Base-by-base conservation (phyloP, 305 asterid genomes). In the Fraxinus sp. region DNA sequence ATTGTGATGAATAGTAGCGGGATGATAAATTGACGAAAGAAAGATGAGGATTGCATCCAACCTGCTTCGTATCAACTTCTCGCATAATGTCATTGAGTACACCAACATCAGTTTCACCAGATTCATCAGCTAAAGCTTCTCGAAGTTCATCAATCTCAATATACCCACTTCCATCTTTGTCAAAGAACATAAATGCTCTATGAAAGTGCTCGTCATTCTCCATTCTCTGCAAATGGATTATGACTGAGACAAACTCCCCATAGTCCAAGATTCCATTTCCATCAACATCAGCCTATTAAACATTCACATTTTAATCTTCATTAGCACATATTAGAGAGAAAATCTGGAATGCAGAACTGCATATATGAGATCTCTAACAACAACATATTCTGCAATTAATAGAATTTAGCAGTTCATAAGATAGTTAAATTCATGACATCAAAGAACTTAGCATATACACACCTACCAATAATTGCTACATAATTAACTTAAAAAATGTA, bases 181-280 rank as follows among this genome's bases (percentile, higher is more conserved):
- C 92, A 83, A 89, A 87, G 64, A 86, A 87, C 85, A 79, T 86
- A 74, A 89, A 86, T 73, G 90, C 92, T 82, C 86, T 84, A 62
- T 85, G 89, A 11, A 89, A 81, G 77, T 89, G 90, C 85, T 89
- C 88, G 37, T 87, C 92, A 62, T 89, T 89, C 81, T 89, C 90
- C 84, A 89, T 85, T 80, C 85, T 82, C 52, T 41, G 52, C 52
- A 41, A 41, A 41, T 41, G 52, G 16, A 41, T 89, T 81, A 88
- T 87, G 62, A 89, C 92, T 32, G 92, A 90, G 36, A 89, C 92
- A 83, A 89, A 89, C 85, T 89, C 92, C 26, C 90, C 87, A 46
- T 86, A 89, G 83, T 87, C 92, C 81, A 89, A 79, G 77, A 87
- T 64, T 20, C 90, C 92, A 11, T 87, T 41, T 41, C 52, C 52